Conservation (phyloP, 2,329 filamentous ascomycete genomes). For the Pseudogymnoascus pannorum region DNA sequence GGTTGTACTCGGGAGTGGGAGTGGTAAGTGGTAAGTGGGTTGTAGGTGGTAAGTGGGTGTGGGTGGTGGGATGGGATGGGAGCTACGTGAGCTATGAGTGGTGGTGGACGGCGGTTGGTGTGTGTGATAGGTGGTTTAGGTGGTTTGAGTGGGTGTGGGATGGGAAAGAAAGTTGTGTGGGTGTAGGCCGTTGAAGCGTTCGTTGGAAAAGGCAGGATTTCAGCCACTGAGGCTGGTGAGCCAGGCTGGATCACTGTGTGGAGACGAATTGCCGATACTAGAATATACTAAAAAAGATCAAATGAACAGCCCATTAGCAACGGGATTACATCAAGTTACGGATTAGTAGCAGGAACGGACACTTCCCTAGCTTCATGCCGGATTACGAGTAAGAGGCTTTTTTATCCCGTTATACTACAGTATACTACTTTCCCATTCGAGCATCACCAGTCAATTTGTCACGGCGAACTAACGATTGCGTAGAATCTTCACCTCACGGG, state of each 20-base stretch:
- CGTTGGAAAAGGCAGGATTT: neutral
- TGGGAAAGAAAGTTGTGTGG: neutral
- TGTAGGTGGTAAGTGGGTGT: neutral
- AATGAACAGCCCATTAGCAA: neutral
- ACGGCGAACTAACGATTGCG: neutral
- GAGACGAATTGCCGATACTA: conserved; percentile 5
- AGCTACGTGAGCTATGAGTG: no score
- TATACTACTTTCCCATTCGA: neutral
- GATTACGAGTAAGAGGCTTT: neutral
- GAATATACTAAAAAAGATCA: conserved; percentile 9
- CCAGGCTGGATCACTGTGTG: neutral
- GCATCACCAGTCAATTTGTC: neutral
- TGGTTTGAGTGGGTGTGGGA: neutral
- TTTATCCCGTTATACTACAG: neutral
- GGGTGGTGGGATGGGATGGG: neutral
- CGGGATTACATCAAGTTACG: conserved; percentile 2
- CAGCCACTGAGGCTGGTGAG: conserved; percentile 7
- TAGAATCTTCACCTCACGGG: neutral
- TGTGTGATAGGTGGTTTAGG: neutral
- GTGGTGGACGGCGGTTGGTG: no score
- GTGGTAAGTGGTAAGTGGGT: neutral
- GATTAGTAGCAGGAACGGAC: neutral
- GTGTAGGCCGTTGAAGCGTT: neutral
- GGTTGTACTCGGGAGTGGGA: neutral
- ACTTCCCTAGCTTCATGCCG: neutral